Base-by-base conservation (phyloP, 225 moss, liverwort and hornwort species). In the Polytrichum formosum region DNA sequence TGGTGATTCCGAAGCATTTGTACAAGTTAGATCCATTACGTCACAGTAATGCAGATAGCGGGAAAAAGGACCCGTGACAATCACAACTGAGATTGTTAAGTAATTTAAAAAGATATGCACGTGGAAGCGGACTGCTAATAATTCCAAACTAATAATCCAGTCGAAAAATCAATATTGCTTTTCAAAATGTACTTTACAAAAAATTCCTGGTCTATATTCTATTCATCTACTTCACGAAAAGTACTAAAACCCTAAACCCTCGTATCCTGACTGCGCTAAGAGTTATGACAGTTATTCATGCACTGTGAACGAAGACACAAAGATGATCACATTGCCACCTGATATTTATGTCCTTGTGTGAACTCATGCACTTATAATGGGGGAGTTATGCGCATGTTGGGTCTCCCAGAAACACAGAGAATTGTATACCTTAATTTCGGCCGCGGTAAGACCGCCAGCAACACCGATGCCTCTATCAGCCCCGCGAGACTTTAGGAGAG, bases 401-500 rank as follows among this genome's bases (percentile, higher is more conserved):
- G 21, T 23, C 58, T 22, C 6, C 58, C 58, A 58, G 58, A 23
- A 58, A 6, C 58, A 58, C 21, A 58, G 58, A 58, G 21, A 58
- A 21, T 2, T 20, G 7, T 23, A 22, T 58, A 96, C 94, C 88
- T 92, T 92, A 67, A 85, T 74, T 68, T 98, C 97, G 55, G 82
- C 79, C 61, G 85, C 73, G 4, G 91, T 73, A 33, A 94, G 88
- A 59, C 76, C 85, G 69, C 87, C 80, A 5, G 84, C 84, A 5
- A 85, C 80, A 66, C 88, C 91, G 65, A 84, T 63, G 2, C 88
- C 92, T 68, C 75, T 92, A 74, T 87, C 92, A 56, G 97, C 94
- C 72, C 97, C 97, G 26, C 94, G 94, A 20, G 80, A 83, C 64
- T 84, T 90, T 73, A 94, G 73, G 71, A 98, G 75, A 61, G 87